Conservation (phyloP, 176 grass and related monocot genomes). For the Eleusine indica region DNA sequence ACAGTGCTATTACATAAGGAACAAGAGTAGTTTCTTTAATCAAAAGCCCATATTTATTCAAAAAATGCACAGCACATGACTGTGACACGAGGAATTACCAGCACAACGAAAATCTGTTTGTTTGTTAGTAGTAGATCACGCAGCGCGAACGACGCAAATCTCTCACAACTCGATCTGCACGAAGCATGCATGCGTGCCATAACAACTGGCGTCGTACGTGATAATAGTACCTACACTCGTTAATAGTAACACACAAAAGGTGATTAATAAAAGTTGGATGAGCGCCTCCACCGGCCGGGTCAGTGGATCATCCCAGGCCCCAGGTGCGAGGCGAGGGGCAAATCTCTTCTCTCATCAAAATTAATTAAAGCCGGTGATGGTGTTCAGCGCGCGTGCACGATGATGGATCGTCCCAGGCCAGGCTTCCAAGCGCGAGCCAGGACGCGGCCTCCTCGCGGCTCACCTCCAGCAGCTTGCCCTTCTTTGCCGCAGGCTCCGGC, state of each 20-base stretch:
- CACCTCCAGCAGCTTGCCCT: background rate
- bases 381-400: conserved; percentile 25
- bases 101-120: background rate
- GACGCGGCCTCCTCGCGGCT: background rate
- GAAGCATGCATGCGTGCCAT: background rate
- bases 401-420: background rate
- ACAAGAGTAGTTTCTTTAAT: too few relatives aligned
- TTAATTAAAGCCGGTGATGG: background rate
- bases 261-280: too few relatives aligned
- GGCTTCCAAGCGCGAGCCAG: conserved; percentile 47
- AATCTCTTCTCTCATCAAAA: too few relatives aligned
- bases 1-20: too few relatives aligned
- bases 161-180: background rate
- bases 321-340: too few relatives aligned
- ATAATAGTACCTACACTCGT: background rate
- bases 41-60: too few relatives aligned
- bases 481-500: conserved; percentile 10
- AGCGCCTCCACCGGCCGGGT: background rate
- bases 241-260: background rate
- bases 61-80: too few relatives aligned
- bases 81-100: too few relatives aligned
- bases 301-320: too few relatives aligned
- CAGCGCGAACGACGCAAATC: background rate
- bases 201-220: background rate
- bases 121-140: background rate